Evolutionary conservation across 1,139 yeast species (phyloP).

Genomic region (Protomyces macrosporus): DNA sequence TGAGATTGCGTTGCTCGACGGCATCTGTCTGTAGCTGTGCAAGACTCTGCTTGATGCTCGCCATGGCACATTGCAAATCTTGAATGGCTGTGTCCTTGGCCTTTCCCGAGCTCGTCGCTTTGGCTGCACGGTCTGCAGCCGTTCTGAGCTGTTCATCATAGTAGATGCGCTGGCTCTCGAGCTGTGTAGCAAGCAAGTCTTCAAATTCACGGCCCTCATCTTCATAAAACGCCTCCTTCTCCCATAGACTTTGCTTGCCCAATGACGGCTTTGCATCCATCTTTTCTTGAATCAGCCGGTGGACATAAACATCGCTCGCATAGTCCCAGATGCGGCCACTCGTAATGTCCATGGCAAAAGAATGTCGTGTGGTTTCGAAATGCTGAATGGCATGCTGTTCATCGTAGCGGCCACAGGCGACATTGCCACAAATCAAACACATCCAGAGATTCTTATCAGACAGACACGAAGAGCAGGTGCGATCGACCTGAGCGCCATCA

Average conservation of each 20-base stretch:
- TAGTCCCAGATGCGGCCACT: slow-evolving; percentile 95
- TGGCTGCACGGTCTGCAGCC: slow-evolving; percentile 39
- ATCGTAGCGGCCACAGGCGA: slow-evolving; percentile 88
- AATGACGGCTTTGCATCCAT: slow-evolving; percentile 63
- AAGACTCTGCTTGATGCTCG: slow-evolving; percentile 29
- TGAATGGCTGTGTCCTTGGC: slow-evolving; percentile 39
- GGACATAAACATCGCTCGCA: slow-evolving; percentile 87
- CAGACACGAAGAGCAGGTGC: slow-evolving; percentile 49
- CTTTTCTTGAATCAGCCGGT: slow-evolving; percentile 75
- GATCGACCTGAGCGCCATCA: slow-evolving; percentile 18
- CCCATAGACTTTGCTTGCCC: slow-evolving; percentile 5
- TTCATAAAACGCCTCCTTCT: slow-evolving; percentile 34
- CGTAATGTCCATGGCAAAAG: slow-evolving; percentile 82
- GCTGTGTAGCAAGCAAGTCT: slow-evolving; percentile 67
- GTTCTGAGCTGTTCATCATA: slow-evolving; percentile 61
- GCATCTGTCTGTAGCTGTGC: slow-evolving; percentile 29
- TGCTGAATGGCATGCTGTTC: slow-evolving; percentile 78
- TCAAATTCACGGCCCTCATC: slow-evolving; percentile 72
- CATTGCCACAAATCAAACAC: slow-evolving; percentile 79
- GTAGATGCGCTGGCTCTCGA: slow-evolving; percentile 84
- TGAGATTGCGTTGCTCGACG: slow-evolving; percentile 30
- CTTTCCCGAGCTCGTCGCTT: slow-evolving; percentile 41
- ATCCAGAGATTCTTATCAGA: slow-evolving; percentile 76
- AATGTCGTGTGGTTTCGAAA: slow-evolving; percentile 70
- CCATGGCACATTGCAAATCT: background rate